Base-by-base conservation (phyloP, 164 flowering plant genomes). In the Tinospora cordifolia region DNA sequence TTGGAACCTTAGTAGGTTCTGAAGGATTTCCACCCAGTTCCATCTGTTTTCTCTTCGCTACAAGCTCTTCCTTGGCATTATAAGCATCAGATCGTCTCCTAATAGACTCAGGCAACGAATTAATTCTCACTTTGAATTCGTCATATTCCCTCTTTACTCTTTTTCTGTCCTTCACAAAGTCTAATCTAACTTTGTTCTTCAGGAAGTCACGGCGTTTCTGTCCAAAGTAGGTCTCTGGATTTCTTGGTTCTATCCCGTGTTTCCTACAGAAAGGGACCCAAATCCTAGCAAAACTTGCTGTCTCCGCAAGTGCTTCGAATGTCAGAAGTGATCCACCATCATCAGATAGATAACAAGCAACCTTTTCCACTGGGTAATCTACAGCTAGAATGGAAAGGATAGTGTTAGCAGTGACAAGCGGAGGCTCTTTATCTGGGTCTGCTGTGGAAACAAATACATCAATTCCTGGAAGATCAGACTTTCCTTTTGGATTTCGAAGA, bases 251-350 rank as follows among this genome's bases (percentile, higher is more conserved):
- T 58, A 92, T 90, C 34, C 66, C 69, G 57, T 92, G 96, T 68
- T 92, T 92, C 59, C 89, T 72, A 47, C 98, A 93, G 74, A 93
- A 93, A 1, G 98, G 97, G 58, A 90, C 95, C 98, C 98, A 93
- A 19, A 75, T 80, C 63, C 83, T 82, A 3, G 91, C 89, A 80
- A 89, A 93, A 75, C 92, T 88, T 19, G 98, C 97, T 14, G 98
- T 86, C 73, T 89, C 93, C 8, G 97, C 98, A 6, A 93, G 79
- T 13, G 95, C 98, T 75, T 93, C 98, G 67, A 90, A 93, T 49
- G 97, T 89, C 19, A 90, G 74, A n/a, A 90, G 86, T 9, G 95
- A 74, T 1, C 93, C 98, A 10, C 98, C 96, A 71, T 90, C 98
- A 71, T 93, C 98, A 0, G 97, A 90, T 19, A 93, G 63, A 70